Percentiles rank a stretch among this genome's conserved stretches.
Conservation (phyloP, 1,139 yeast species). For the Pichia norvegensis region DNA sequence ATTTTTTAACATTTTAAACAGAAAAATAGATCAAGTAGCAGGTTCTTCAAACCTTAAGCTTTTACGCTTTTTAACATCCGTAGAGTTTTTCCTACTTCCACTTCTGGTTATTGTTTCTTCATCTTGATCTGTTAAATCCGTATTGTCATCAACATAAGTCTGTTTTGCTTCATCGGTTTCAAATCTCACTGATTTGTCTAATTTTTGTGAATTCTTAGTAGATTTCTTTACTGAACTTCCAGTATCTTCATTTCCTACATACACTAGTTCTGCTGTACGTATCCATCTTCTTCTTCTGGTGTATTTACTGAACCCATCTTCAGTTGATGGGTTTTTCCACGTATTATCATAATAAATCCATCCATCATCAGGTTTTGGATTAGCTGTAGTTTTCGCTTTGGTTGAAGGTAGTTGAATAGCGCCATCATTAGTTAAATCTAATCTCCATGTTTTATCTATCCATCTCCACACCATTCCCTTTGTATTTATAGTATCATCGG, state of each 20-base stretch:
- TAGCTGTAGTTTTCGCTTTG: conserved; percentile 64
- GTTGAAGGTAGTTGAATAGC: conserved; percentile 63
- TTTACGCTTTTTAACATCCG: conserved; percentile 8
- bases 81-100: not conserved
- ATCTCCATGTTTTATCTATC: conserved; percentile 89
- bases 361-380: conserved; percentile 77
- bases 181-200: conserved; percentile 3
- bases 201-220: not conserved
- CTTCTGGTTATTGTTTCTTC: conserved; percentile 5
- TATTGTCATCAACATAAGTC: not conserved
- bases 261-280: conserved; percentile 79
- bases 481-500: conserved; percentile 2
- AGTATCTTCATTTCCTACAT: conserved; percentile 5
- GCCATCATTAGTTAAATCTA: conserved; percentile 85
- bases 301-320: conserved; percentile 81
- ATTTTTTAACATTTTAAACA: not conserved
- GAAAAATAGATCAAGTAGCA: not conserved
- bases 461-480: conserved; percentile 79
- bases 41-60: conserved; percentile 13
- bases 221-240: not conserved
- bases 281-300: conserved; percentile 95
- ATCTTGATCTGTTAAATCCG: not conserved
- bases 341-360: conserved; percentile 84
- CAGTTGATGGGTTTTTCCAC: conserved; percentile 88
- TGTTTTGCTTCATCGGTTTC: not conserved